Evolutionary conservation across 1,284 basidiomycete species (phyloP).

Genomic region (Ceratobasidium sp.): DNA sequence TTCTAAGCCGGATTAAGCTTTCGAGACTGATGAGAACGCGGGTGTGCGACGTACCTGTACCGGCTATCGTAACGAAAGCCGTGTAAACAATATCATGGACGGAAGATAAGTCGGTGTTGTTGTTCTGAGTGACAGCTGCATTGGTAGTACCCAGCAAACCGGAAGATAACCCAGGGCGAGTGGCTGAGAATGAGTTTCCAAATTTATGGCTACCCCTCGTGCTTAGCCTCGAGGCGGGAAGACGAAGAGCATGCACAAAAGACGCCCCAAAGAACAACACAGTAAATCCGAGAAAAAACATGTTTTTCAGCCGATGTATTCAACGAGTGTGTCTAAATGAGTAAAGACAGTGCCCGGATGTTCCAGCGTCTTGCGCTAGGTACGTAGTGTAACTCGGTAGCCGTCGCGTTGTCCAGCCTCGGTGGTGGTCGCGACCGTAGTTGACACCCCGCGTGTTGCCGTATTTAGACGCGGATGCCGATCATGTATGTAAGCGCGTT

Average conservation of each 20-base stretch:
- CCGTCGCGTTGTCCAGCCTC: not conserved
- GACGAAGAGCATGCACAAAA: not conserved
- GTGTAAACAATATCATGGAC: constrained; percentile 41
- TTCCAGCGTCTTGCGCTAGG: constrained; percentile 4
- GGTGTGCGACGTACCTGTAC: constrained; percentile 29
- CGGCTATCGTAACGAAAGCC: constrained; percentile 39
- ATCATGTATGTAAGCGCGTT: not conserved
- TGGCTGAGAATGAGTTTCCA: not conserved
- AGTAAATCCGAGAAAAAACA: constrained; percentile 8
- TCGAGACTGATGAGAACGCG: not conserved
- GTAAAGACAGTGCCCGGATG: not conserved
- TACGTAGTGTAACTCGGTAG: not conserved
- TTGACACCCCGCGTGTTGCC: not conserved
- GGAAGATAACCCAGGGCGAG: not conserved
- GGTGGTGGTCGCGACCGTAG: constrained; percentile 8
- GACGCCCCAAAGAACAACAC: not conserved
- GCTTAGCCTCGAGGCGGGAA: constrained; percentile 4
- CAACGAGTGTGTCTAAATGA: constrained; percentile 7
- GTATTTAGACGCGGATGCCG: not conserved
- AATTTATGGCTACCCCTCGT: not conserved
- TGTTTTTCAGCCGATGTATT: not conserved
- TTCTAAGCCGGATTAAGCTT: constrained; percentile 1
- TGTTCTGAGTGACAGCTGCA: constrained; percentile 1
- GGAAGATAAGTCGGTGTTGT: constrained; percentile 9
- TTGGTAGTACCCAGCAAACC: not conserved